Evolutionary conservation across 306 rosid genomes (phyloP), one percentile per base, ranked within the genome.

Genomic region (Mimosa pudica): DNA sequence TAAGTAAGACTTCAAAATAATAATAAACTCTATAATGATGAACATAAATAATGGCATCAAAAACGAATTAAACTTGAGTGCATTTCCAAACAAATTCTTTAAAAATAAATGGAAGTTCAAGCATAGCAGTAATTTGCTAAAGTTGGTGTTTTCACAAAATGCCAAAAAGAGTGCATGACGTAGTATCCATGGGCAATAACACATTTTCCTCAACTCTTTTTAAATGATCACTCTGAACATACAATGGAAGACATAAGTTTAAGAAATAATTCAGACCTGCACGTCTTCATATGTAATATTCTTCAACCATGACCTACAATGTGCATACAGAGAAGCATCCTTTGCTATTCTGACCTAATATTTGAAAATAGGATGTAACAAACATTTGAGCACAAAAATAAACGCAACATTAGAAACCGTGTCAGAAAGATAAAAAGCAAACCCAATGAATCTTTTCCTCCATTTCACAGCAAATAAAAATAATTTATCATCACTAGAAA

Each of bases 271-370:
- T 75, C 87, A 72, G 20, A 91, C 93, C 93, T 86, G 89, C 62
- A 44, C 75, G 78, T 88, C 87, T 80, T 91, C 97, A n/a, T 77
- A 65, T 60, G 76, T 12, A 78, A 86, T 88, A 81, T 91, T 88
- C 80, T 82, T 86, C 80, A 89, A 64, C 93, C 97, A 91, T 30
- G 96, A 91, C 48, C 90, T 85, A 77, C 93, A 89, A 74, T 86
- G 92, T 6, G 84, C 87, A 82, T 89, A 91, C 12, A 91, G 84
- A 77, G 97, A 88, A 73, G 88, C 89, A 60, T 86, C 90, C 46
- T 89, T 90, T 52, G 82, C 80, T 74, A 91, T 77, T 80, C 87
- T 84, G 63, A 91, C 91, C 97, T 92, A 80, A 54, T 78, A 77
- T 73, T 44, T 73, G 72, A 70, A 74, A 82, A 63, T 48, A 42